Evolutionary conservation across 2,329 filamentous ascomycete species (phyloP), one percentile per base, ranked within the genome.

Genomic region (Ophiostoma montium): DNA sequence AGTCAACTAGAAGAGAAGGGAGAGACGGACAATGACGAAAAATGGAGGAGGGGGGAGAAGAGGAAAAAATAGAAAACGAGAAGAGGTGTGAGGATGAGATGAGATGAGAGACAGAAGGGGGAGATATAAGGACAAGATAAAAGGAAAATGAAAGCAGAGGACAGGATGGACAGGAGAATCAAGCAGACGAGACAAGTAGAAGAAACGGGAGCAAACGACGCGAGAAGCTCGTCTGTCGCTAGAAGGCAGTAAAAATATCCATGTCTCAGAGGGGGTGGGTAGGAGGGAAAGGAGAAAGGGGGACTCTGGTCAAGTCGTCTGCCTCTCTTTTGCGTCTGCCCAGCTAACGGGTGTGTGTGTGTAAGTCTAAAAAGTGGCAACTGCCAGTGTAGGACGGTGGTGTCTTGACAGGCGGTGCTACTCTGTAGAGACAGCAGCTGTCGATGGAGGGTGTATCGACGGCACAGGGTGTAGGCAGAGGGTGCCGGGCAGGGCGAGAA

Each of bases 1-100:
- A 27, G 23, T 27, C 5, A n/a, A n/a, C n/a, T n/a, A 9, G 16
- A 32, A 33, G 16, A 44, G 41, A 44, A 52, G 31, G 35, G 42
- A 8, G 21, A 35, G 32, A 49, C 11, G 39, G 19, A 16, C 31
- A 19, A 35, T 31, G 32, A 44, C 21, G 42, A 47, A 39, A 42
- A 30, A 30, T 42, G 23, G 39, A 23, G 19, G 65, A 59, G 60
- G 43, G 16, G 43, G 38, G 44, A 38, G 48, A 39, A 47, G 46
- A 45, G 41, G 36, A 50, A 53, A 32, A 50, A 48, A 46, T 16
- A 41, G 35, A 50, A 35, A 46, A 21, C 13, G 43, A 49, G 44
- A 30, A 38, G 18, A 18, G 15, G 32, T 3, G 16, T 31, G 35
- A 13, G 23, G 33, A 23, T 32, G 9, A 16, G 19, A 27, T 10